Evolutionary conservation across 192 early-diverging fungal species (phyloP).

Genomic region (Coemansia sp.): DNA sequence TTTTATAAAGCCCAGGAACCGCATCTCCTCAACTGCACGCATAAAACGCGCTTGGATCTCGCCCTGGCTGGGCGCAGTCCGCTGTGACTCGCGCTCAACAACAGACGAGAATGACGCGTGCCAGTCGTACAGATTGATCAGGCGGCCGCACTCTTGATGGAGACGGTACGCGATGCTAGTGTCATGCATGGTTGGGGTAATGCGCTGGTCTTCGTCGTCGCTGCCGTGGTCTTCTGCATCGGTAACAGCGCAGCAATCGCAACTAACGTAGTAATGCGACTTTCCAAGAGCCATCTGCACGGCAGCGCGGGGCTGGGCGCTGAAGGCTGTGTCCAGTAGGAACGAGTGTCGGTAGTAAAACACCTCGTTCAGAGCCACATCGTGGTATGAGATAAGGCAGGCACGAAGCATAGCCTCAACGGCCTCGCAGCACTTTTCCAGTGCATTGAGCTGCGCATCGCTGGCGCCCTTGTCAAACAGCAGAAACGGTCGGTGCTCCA

Average conservation of each 20-base stretch:
- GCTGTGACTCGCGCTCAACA: slow-evolving; percentile 60
- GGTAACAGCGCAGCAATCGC: slow-evolving; percentile 67
- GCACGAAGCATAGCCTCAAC: slow-evolving; percentile 29
- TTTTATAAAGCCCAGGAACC: slow-evolving; percentile 88
- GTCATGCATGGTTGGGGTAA: slow-evolving; percentile 74
- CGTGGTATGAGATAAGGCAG: slow-evolving; percentile 60
- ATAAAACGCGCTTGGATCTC: slow-evolving; percentile 85
- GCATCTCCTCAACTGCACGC: slow-evolving; percentile 78
- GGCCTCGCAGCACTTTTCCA: slow-evolving; percentile 30
- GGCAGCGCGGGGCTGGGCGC: slow-evolving; percentile 77
- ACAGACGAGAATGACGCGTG: slow-evolving; percentile 82
- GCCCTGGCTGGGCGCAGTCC: slow-evolving; percentile 29
- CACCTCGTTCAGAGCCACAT: slow-evolving; percentile 70
- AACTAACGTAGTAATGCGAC: slow-evolving; percentile 75
- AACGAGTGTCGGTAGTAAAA: slow-evolving; percentile 74
- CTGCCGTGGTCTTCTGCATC: slow-evolving; percentile 15
- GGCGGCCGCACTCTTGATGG: slow-evolving; percentile 85
- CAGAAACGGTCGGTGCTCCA: slow-evolving; percentile 45
- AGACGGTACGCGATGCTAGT: slow-evolving; percentile 87
- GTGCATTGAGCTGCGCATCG: slow-evolving; percentile 35
- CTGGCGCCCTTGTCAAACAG: slow-evolving; percentile 43
- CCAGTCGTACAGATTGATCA: slow-evolving; percentile 96
- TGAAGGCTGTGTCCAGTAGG: slow-evolving; percentile 80
- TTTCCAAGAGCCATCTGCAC: slow-evolving; percentile 83
- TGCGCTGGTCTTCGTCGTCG: slow-evolving; percentile 39